A percentile compares a stretch with the other conserved stretches of the same genome.
These are phyloP conservation scores for Solanum peruvianum DNA, from an alignment of 257 asterid species.

Conservation along the genomic window DNA sequence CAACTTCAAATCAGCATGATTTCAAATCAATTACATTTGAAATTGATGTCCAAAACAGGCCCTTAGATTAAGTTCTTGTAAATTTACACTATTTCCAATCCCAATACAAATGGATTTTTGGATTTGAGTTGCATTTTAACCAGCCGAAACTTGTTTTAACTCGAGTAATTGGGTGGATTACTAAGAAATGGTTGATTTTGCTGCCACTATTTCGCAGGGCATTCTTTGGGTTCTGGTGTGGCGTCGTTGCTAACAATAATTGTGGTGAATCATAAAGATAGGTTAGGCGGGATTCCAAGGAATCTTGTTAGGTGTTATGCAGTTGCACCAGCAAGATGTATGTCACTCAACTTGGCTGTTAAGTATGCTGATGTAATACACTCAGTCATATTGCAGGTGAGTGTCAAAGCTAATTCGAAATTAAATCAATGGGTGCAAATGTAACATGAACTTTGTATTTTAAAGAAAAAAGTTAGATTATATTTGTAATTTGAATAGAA, in stretches of 20 bases:
- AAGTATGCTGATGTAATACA: slow-evolving; percentile 77
- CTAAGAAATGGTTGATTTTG: neutral
- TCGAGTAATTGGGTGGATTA: neutral
- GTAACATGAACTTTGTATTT: neutral
- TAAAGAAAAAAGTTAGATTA: neutral
- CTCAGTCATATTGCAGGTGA: slow-evolving; percentile 88
- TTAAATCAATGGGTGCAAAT: neutral
- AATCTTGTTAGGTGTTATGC: slow-evolving; percentile 61
- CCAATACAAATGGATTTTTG: neutral
- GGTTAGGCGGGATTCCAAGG: slow-evolving; percentile 72
- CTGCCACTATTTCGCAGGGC: slow-evolving; percentile 35
- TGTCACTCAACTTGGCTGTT: slow-evolving; percentile 94
- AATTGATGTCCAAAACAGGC: neutral
- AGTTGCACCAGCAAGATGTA: slow-evolving; percentile 85
- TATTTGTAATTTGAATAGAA: neutral
- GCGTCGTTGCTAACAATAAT: slow-evolving; percentile 62
- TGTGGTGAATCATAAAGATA: slow-evolving; percentile 64
- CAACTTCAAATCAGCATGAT: neutral
- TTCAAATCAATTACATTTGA: neutral
- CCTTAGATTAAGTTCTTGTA: neutral
- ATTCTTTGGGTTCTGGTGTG: slow-evolving; percentile 92
- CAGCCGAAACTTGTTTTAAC: neutral
- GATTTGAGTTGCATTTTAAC: neutral
- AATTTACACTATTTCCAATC: neutral
- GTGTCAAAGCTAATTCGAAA: neutral